Evolutionary conservation across 2,329 filamentous ascomycete species (phyloP).

Genomic region (Penicillium sp.): DNA sequence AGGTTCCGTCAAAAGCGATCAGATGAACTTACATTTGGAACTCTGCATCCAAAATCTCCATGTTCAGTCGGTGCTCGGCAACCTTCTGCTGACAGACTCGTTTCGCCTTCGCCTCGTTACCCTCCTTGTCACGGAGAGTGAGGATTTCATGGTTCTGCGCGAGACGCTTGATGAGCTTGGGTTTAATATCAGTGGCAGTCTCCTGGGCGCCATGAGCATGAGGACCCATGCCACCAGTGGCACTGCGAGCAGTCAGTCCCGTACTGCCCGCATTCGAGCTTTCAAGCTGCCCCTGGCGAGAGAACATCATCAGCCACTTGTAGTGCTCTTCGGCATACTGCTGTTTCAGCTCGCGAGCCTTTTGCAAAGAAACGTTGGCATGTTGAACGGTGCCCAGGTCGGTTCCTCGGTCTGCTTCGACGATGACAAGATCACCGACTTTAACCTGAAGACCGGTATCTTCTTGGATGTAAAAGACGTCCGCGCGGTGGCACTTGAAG

Average conservation of each 20-base stretch:
- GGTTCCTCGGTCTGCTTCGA: slow-evolving; percentile 93
- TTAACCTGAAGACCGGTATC: slow-evolving; percentile 90
- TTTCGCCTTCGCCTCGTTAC: slow-evolving; percentile 96
- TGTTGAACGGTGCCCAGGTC: slow-evolving; percentile 91
- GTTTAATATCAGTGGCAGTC: slow-evolving; percentile 76
- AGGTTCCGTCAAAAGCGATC: background rate
- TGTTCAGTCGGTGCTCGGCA: slow-evolving; percentile 87
- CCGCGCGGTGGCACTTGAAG: slow-evolving; percentile 94
- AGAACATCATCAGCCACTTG: slow-evolving; percentile 99
- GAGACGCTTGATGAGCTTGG: slow-evolving; percentile 94
- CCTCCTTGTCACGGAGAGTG: slow-evolving; percentile 89
- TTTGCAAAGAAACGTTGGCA: slow-evolving; percentile 83
- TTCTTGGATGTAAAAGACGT: slow-evolving; percentile 96
- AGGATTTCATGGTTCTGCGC: slow-evolving; percentile 90
- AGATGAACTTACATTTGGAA: slow-evolving; percentile 82
- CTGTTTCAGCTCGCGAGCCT: slow-evolving; percentile 85
- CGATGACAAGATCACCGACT: slow-evolving; percentile 90
- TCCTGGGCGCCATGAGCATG: slow-evolving; percentile 75
- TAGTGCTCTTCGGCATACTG: slow-evolving; percentile 94
- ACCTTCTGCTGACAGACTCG: slow-evolving; percentile 96
- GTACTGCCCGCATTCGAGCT: slow-evolving; percentile 50
- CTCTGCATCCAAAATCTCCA: slow-evolving; percentile 98
- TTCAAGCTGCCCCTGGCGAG: slow-evolving; percentile 65
- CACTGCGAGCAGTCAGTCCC: slow-evolving; percentile 66
- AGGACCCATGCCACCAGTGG: slow-evolving; percentile 76